Percentiles rank a stretch among this genome's conserved stretches.
Evolutionary conservation across 1,284 basidiomycete species (phyloP).

Genomic region (Boletus smithii): DNA sequence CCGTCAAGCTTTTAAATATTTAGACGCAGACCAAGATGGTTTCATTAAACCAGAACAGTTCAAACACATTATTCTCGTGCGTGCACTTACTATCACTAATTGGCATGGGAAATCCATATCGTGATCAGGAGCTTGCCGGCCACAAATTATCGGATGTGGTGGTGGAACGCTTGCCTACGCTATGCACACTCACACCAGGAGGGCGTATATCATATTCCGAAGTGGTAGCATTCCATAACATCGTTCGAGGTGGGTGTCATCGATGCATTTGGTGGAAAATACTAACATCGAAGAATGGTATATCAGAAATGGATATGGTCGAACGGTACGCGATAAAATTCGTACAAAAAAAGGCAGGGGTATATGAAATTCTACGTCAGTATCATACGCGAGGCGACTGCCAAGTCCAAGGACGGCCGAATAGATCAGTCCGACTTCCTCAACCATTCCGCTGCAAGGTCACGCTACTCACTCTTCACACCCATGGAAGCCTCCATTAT

Average conservation of each 20-base stretch:
- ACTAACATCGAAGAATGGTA: conserved; percentile 9
- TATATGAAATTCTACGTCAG: conserved; percentile 35
- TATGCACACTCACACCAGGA: conserved; percentile 84
- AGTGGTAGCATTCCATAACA: conserved; percentile 94
- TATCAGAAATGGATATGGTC: conserved; percentile 88
- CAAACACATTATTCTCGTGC: conserved; percentile 85
- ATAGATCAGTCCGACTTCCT: conserved; percentile 84
- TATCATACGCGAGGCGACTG: conserved; percentile 80
- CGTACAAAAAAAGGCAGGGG: neutral
- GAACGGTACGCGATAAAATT: conserved; percentile 58
- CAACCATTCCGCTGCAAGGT: conserved; percentile 67
- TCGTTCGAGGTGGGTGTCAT: conserved; percentile 64
- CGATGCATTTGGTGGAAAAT: conserved; percentile 5
- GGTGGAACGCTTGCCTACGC: conserved; percentile 83
- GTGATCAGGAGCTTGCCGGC: conserved; percentile 78
- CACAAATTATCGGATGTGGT: conserved; percentile 93
- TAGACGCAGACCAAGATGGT: conserved; percentile 86
- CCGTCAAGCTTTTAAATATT: conserved; percentile 89
- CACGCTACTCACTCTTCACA: conserved; percentile 89
- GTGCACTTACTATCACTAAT: conserved; percentile 20
- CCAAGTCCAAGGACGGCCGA: conserved; percentile 89
- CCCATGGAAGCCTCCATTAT: conserved; percentile 96
- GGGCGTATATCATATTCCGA: conserved; percentile 92
- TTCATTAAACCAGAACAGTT: conserved; percentile 92
- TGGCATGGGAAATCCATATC: conserved; percentile 3